Conservation (phyloP, 106 monocot genomes). For the Dendrobium huoshanense region DNA sequence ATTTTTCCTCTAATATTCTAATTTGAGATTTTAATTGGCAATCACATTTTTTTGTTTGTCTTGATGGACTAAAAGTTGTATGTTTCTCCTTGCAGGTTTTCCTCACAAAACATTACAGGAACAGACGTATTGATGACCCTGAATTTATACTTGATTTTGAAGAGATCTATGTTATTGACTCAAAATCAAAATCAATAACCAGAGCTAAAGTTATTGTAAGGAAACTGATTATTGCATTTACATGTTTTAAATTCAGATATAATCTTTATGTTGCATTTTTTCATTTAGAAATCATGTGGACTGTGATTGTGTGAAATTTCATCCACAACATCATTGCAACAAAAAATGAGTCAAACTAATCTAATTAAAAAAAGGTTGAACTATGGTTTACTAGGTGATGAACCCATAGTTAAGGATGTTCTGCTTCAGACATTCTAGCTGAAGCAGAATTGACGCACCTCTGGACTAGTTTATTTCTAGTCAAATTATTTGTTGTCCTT, state of each 20-base stretch:
- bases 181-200: constrained; percentile 75
- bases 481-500: neutral
- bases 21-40: neutral
- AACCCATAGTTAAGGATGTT: neutral
- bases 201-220: constrained; percentile 88
- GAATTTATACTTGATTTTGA: constrained; percentile 98
- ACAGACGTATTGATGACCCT: constrained; percentile 59
- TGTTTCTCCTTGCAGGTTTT: constrained; percentile 53
- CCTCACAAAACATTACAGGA: constrained; percentile 91
- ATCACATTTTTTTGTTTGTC: neutral
- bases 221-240: neutral
- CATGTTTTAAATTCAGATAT: neutral
- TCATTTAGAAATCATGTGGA: neutral
- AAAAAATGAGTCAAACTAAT: neutral
- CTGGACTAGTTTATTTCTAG: neutral
- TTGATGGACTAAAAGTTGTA: neutral
- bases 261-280: neutral
- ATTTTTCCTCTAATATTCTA: neutral
- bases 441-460: neutral
- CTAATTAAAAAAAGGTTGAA: neutral
- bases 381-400: neutral
- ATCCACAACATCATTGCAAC: neutral
- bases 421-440: neutral
- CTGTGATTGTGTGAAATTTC: neutral
- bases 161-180: constrained; percentile 95